phyloP scores from a whole-genome alignment of 495 filamentous ascomycete genomes.

The Podospora bellae-mahoneyi region DNA sequence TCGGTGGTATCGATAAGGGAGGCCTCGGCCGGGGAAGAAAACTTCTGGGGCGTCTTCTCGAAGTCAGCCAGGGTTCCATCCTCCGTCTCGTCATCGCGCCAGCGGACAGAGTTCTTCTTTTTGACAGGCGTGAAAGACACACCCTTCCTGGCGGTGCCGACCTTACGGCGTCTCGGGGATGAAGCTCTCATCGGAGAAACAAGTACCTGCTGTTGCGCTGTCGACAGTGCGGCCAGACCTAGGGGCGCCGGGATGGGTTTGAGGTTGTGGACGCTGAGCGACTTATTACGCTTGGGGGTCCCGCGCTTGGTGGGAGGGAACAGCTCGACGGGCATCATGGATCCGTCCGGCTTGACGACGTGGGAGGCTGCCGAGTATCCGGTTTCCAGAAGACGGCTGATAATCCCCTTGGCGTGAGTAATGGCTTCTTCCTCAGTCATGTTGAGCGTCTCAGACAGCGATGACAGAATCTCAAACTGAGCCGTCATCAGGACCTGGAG shows the following conservation, averaged over 20 bases:
- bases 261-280: slow-evolving; percentile 27
- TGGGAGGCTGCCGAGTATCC: slow-evolving; percentile 70
- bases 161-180: slow-evolving; percentile 78
- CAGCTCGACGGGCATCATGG: slow-evolving; percentile 56
- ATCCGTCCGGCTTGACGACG: slow-evolving; percentile 87
- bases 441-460: slow-evolving; percentile 71
- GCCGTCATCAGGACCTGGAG: slow-evolving; percentile 80
- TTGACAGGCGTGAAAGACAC: slow-evolving; percentile 75
- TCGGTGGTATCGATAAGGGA: slow-evolving; percentile 30
- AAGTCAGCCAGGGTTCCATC: slow-evolving; percentile 79
- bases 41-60: slow-evolving; percentile 76
- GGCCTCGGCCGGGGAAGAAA: slow-evolving; percentile 49
- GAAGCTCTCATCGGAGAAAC: slow-evolving; percentile 56
- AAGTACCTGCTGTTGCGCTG: slow-evolving; percentile 39
- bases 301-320: slow-evolving; percentile 66
- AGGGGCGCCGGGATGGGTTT: slow-evolving; percentile 36
- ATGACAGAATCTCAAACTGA: slow-evolving; percentile 85
- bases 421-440: slow-evolving; percentile 82
- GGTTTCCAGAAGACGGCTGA: slow-evolving; percentile 71
- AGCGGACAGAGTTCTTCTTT: slow-evolving; percentile 84
- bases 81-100: slow-evolving; percentile 88
- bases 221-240: slow-evolving; percentile 37
- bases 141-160: slow-evolving; percentile 65
- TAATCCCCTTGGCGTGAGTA: slow-evolving; percentile 70
- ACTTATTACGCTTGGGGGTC: slow-evolving; percentile 74